phyloP scores from a whole-genome alignment of 129 eudicot species.

The Helianthus tuberosus region DNA sequence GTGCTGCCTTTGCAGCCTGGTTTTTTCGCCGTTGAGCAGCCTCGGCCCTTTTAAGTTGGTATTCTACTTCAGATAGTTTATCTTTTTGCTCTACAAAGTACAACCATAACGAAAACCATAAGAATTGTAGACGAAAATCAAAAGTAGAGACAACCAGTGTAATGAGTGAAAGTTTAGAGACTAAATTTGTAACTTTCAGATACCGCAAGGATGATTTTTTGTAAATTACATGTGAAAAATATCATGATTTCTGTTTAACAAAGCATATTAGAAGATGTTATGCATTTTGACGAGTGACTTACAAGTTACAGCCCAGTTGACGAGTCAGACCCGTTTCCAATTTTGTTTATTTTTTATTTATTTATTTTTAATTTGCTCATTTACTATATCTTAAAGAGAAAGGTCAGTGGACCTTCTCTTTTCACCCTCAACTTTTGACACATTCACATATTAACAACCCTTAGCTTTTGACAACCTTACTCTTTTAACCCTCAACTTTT shows the following conservation, averaged over 20 bases:
- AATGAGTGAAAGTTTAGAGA: not conserved
- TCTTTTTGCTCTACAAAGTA: conserved; percentile 62
- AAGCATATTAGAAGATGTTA: not conserved
- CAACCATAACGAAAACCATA: not conserved
- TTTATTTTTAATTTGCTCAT: too few species aligned
- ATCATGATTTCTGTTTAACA: not conserved
- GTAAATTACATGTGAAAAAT: not conserved
- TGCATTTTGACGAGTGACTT: not conserved
- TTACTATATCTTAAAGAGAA: too few species aligned
- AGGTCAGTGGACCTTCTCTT: too few species aligned
- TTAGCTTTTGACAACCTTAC: too few species aligned
- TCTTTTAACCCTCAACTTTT: too few species aligned
- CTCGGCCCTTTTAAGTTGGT: conserved; percentile 60
- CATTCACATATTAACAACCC: too few species aligned
- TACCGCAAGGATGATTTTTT: not conserved
- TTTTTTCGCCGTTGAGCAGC: conserved; percentile 70
- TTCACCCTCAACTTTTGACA: too few species aligned
- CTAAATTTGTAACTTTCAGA: not conserved
- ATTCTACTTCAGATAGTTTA: conserved; percentile 51
- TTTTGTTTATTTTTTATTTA: too few species aligned
- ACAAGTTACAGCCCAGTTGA: not conserved
- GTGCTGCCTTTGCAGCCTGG: conserved; percentile 83
- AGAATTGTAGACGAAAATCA: not conserved
- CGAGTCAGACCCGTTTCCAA: not conserved
- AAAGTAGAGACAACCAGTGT: not conserved